These are phyloP conservation scores for Scheffersomyces coipomensis DNA, from an alignment of 805 yeast species.

Conservation along the genomic window DNA sequence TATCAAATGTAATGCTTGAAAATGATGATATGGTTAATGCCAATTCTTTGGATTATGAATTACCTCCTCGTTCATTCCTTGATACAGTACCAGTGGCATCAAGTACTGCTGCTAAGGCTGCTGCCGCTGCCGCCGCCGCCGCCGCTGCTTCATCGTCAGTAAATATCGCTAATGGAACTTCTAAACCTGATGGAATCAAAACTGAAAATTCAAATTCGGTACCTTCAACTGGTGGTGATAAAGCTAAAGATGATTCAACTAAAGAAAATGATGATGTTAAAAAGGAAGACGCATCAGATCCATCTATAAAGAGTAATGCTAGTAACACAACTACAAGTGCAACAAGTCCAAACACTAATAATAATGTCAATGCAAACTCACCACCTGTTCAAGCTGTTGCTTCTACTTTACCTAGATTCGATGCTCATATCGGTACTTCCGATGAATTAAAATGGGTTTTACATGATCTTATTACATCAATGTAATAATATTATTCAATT, in stretches of 20 bases:
- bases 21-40: slow-evolving; percentile 50
- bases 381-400: background rate
- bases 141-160: background rate
- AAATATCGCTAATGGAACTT: background rate
- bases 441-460: slow-evolving; percentile 73
- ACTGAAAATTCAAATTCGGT: background rate
- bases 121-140: background rate
- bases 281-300: slow-evolving; percentile 3
- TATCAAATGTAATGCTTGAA: slow-evolving; percentile 47
- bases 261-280: slow-evolving; percentile 4
- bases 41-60: slow-evolving; percentile 19
- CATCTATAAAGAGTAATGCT: too few species aligned
- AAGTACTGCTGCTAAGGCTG: background rate
- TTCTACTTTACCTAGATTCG: slow-evolving; percentile 12
- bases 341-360: background rate
- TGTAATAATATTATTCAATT: slow-evolving; percentile 14
- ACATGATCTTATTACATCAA: slow-evolving; percentile 56
- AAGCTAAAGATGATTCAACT: slow-evolving; percentile 1
- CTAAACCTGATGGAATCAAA: background rate
- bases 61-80: slow-evolving; percentile 23
- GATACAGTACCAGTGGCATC: background rate
- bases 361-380: slow-evolving; percentile 3
- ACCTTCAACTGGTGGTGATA: background rate
- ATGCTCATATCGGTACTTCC: slow-evolving; percentile 51
- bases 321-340: background rate